Conservation (phyloP, 495 filamentous ascomycete genomes). For the Penicillium paxilli region DNA sequence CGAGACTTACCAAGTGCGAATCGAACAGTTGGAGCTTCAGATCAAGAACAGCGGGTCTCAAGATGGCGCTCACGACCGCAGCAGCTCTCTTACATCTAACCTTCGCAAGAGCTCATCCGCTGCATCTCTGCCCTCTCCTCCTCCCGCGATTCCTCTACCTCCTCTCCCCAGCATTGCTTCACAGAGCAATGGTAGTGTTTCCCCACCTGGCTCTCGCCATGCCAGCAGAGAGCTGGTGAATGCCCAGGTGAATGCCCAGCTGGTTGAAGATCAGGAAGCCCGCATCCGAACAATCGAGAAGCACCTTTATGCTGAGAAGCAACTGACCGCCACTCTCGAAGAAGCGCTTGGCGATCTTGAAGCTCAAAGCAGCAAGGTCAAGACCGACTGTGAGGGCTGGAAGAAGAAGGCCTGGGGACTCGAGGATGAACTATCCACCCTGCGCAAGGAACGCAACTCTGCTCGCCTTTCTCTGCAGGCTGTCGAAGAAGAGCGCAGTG, state of each 20-base stretch:
- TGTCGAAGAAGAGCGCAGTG: conserved; percentile 91
- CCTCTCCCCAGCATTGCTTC: conserved; percentile 46
- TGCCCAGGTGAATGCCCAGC: conserved; percentile 61
- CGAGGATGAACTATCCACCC: conserved; percentile 74
- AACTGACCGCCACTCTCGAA: conserved; percentile 90
- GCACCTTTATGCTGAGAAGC: conserved; percentile 93
- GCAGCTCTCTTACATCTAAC: conserved; percentile 74
- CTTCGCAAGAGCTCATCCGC: conserved; percentile 86
- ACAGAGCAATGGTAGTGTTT: conserved; percentile 39
- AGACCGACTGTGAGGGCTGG: conserved; percentile 84
- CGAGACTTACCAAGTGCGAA: conserved; percentile 49
- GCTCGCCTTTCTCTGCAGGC: conserved; percentile 85
- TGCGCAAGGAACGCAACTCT: conserved; percentile 66
- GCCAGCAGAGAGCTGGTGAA: conserved; percentile 78
- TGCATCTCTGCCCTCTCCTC: conserved; percentile 84
- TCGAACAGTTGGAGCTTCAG: conserved; percentile 54
- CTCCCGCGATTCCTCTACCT: conserved; percentile 92
- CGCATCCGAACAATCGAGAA: conserved; percentile 96
- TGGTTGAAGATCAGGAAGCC: conserved; percentile 84
- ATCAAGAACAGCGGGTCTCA: conserved; percentile 44
- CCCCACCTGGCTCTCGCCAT: conserved; percentile 59
- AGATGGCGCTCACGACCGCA: conserved; percentile 57
- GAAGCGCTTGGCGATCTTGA: conserved; percentile 95
- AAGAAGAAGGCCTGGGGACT: conserved; percentile 76
- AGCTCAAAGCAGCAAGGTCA: conserved; percentile 78